A percentile compares a stretch with the other conserved stretches of the same genome.
Conservation (phyloP, 2,329 filamentous ascomycete species). For the Trichocomaceae sp. region DNA sequence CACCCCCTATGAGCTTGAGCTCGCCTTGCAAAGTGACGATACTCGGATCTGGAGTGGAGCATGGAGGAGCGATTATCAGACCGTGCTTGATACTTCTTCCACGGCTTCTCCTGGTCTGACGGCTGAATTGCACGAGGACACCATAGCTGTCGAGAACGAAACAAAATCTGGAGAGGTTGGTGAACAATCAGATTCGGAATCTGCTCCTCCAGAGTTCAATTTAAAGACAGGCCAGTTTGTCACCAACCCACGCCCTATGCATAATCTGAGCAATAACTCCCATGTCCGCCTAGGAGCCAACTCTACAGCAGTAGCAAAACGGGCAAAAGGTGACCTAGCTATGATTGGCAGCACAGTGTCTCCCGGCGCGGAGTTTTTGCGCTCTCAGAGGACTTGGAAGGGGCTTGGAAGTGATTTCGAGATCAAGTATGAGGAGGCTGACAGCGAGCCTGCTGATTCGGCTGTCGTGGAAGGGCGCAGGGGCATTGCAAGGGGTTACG, state of each 20-base stretch:
- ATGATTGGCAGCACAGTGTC: conserved; percentile 81
- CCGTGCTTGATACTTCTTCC: conserved; percentile 46
- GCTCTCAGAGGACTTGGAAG: conserved; percentile 79
- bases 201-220: conserved; percentile 79
- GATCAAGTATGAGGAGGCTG: conserved; percentile 53
- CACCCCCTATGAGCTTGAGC: conserved; percentile 85
- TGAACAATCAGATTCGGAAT: conserved; percentile 63
- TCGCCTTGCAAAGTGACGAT: conserved; percentile 68
- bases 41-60: conserved; percentile 76
- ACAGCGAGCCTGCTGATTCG: conserved; percentile 47
- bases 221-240: conserved; percentile 79
- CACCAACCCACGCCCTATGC: conserved; percentile 57
- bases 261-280: conserved; percentile 28
- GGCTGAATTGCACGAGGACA: conserved; percentile 16
- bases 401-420: conserved; percentile 83
- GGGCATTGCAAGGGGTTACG: conserved; percentile 85
- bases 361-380: conserved; percentile 81
- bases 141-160: conserved; percentile 44
- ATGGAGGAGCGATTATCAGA: conserved; percentile 83
- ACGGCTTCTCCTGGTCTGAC: conserved; percentile 21
- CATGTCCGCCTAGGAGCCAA: conserved; percentile 20
- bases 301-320: conserved; percentile 53
- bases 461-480: conserved; percentile 76
- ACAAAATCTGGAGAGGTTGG: background rate
- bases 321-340: conserved; percentile 64